Base-by-base conservation (phyloP, 139 green algal species). In the Nannochloris sp. region DNA sequence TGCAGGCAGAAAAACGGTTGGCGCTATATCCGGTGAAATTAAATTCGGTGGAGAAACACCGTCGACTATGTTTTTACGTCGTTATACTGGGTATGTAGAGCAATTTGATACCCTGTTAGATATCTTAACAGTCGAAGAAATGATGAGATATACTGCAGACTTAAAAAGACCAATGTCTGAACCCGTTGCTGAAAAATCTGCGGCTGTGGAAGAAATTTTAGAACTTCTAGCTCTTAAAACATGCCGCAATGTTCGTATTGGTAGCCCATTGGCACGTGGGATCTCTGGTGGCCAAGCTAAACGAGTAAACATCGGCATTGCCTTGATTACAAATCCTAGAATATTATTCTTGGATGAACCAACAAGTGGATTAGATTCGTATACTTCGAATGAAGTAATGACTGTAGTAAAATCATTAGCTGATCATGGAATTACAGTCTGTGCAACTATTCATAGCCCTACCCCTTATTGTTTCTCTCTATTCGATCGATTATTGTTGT, bases 141-240 rank as follows among this genome's bases (percentile, higher is more conserved):
- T 90, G 85, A 69, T 94, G 37, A 45, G 88, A 69, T 94, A 94
- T 74, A 92, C 85, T 1, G 83, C 82, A 7, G 83, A 90, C 64
- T 72, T 94, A 31, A 90, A 92, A 74, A 67, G 69, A 24, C 70
- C 77, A 5, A 24, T 68, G 1, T 31, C 7, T 2, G 81, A 89
- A 76, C 32, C 72, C 2, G 34, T 78, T 15, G 60, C 60, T 4
- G 30, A 15, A 46, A 86, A 93, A 67, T 44, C 67, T n/a, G 67
- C 36, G 24, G 75, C 65, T 15, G 87, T 95, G 62, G 75, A 87
- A 1, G 29, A 68, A 24, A 39, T 89, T 23, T 60, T 88, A 1
- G 47, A 61, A 4, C 33, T 69, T 46, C 74, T 89, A 36, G 74
- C 62, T 29, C 72, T 90, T 54, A 51, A 74, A 34, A 30, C 58